Base-by-base conservation (phyloP, 2,329 filamentous ascomycete species). In the Thielaviopsis punctulata region DNA sequence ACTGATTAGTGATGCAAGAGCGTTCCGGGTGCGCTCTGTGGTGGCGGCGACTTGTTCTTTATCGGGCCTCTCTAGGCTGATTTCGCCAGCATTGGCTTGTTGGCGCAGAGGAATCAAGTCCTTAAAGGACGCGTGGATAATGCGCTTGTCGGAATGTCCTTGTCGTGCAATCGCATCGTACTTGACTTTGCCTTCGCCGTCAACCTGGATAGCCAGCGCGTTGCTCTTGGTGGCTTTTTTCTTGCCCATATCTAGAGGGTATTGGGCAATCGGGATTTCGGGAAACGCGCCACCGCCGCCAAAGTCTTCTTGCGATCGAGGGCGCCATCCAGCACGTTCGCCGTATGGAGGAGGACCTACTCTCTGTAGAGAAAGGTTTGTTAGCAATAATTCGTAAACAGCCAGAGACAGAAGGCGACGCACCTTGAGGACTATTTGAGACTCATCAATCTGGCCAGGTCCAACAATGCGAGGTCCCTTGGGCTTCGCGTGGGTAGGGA, bases 241-340 rank as follows among this genome's bases (percentile, higher is more conserved):
- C 61, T 82, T 80, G 54, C 90, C 90, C 87, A 96, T 95, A 55
- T 94, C 86, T 49, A 95, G 77, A 10, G 92, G 92, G 63, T 96
- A 98, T 63, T 98, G 92, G 44, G 90, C 92, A 50, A 96, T 80
- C 13, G 86, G 82, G 24, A 95, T 82, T 68, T 96, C 90, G 36
- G 92, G 92, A 63, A 95, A 98, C 50, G 90, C 88, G 60, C 92
- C 92, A 57, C 92, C 92, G 72, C 96, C 89, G 60, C 86, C 89
- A 68, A 89, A 98, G 66, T 98, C 92, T 63, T 95, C 89, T 57
- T 84, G 79, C 41, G 76, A 76, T 61, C 90, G 82, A 27, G 92
- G 92, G 58, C 92, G 80, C 92, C 92, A 98, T 76, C 85, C 86
- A 64, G 79, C 68, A 62, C 92, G 83, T 64, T 88, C 82, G 48